phyloP scores from a whole-genome alignment of 2,329 filamentous ascomycete species.

The Phyllachora maydis region DNA sequence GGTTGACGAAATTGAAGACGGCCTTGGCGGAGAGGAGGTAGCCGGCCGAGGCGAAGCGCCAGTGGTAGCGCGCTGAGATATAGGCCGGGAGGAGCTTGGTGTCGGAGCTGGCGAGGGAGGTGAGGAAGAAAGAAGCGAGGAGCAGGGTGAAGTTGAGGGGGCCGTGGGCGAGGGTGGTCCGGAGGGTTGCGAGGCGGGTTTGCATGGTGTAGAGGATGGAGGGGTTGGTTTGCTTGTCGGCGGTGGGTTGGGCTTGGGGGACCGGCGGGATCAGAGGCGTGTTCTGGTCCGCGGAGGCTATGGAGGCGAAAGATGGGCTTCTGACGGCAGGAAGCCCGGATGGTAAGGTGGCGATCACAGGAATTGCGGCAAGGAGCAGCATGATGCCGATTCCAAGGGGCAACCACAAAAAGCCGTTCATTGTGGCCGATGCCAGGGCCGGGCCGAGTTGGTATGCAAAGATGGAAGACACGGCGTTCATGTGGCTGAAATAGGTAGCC shows the following conservation, averaged over 20 bases:
- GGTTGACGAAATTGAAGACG: conserved; percentile 21
- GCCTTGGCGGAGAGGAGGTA: conserved; percentile 26
- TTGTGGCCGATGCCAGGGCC: conserved; percentile 21
- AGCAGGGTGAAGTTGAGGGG: conserved; percentile 20
- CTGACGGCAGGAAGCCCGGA: no score
- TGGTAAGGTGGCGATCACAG: conserved; percentile 11
- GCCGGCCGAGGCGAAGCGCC: conserved; percentile 23
- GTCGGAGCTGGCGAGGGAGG: conserved; percentile 26
- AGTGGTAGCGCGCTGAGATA: conserved; percentile 24
- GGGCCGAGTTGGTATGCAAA: conserved; percentile 21
- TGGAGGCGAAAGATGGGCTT: no score
- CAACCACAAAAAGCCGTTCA: conserved; percentile 20
- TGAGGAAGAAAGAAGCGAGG: conserved; percentile 22
- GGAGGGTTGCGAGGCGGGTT: conserved; percentile 4
- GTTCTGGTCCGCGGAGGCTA: conserved; percentile 7
- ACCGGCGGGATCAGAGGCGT: conserved; percentile 6
- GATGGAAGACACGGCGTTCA: conserved; percentile 24
- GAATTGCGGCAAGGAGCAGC: conserved; percentile 14
- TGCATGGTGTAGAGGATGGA: conserved; percentile 6
- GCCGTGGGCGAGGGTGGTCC: conserved; percentile 15
- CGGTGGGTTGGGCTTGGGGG: conserved; percentile 9
- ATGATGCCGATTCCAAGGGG: conserved; percentile 19
- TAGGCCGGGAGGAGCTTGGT: conserved; percentile 28
- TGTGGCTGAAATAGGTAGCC: conserved; percentile 27
- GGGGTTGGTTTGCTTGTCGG: no score